Base-by-base conservation (phyloP, 202 grass and related monocot genomes). In the Bolboschoenoplectus hybrid region DNA sequence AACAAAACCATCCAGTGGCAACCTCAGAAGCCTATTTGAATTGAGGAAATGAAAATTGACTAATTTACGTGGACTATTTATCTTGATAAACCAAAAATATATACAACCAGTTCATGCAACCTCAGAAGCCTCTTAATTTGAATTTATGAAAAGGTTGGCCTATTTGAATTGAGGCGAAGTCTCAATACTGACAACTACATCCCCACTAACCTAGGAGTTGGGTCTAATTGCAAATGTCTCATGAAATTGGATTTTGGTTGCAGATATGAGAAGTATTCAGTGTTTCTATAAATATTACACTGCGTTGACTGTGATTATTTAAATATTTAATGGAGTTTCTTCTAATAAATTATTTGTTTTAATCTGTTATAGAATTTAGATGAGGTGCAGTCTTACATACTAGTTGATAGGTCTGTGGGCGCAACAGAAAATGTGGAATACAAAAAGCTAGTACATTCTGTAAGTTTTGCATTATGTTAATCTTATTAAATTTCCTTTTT, bases 331-430 rank as follows among this genome's bases (percentile, higher is more conserved):
- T 79, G 13, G 2, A 77, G 74, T 55, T 38, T 40, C 73, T 39
- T 40, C 74, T 56, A 49, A 38, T 40, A 56, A 78, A 57, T 35
- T 57, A 38, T 35, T 57, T 50, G 57, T 66, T 81, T 86, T 81
- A 51, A 19, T 87, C 62, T 73, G 19, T 74, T 49, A 51, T 89
- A 97, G 95, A 86, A 86, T 73, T 91, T 97, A 87, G 91, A 97
- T 60, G 95, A 97, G 82, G 90, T 97, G 89, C 95, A 97, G 78
- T 93, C 95, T 12, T 97, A 97, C 89, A 97, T 97, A 81, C 88
- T 97, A 51, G 85, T 92, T 41, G 81, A 84, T 70, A 91, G 93
- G 83, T 86, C 60, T 71, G 90, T 72, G 50, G 87, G 87, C 57
- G 39, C 52, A 41, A 88, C 41, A 82, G 78, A 81, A 64, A 74